These are phyloP conservation scores for Pleurotus giganteus DNA, from an alignment of 768 basidiomycete species.

Conservation along the genomic window DNA sequence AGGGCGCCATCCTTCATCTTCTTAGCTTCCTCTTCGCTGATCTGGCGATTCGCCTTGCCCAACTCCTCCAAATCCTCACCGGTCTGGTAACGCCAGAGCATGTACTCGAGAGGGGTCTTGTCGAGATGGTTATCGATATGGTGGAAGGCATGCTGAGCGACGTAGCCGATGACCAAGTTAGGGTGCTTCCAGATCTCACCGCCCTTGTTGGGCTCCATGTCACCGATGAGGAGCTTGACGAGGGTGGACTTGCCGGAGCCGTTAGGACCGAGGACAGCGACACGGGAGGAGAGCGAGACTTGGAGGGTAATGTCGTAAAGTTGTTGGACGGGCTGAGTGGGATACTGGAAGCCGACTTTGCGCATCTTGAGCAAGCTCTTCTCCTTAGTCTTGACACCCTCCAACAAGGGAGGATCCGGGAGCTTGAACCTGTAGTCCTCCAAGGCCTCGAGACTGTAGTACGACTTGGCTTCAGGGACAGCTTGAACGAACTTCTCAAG, in stretches of 20 bases:
- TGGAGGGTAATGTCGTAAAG: constrained; percentile 94
- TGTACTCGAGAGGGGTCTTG: constrained; percentile 98
- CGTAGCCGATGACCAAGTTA: constrained; percentile 98
- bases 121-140: constrained; percentile 98
- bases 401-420: constrained; percentile 93
- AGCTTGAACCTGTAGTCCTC: constrained; percentile 99
- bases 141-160: constrained; percentile 99
- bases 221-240: constrained; percentile 95
- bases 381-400: constrained; percentile 99
- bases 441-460: constrained; percentile 93
- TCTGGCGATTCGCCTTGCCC: constrained; percentile 85
- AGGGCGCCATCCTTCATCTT: constrained; percentile 97
- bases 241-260: constrained; percentile 98
- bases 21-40: constrained; percentile 82
- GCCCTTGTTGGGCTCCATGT: constrained; percentile 94
- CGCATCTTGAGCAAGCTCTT: constrained; percentile 97
- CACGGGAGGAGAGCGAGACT: constrained; percentile 97
- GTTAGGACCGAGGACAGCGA: constrained; percentile 97
- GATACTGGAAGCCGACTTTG: constrained; percentile 97
- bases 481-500: constrained; percentile 91
- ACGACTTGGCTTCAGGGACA: constrained; percentile 96
- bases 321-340: constrained; percentile 80
- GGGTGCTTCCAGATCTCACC: constrained; percentile 99
- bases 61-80: constrained; percentile 98
- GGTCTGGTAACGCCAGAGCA: constrained; percentile 99